Conservation (phyloP, 2,329 filamentous ascomycete species). For the Alternaria gaisen region DNA sequence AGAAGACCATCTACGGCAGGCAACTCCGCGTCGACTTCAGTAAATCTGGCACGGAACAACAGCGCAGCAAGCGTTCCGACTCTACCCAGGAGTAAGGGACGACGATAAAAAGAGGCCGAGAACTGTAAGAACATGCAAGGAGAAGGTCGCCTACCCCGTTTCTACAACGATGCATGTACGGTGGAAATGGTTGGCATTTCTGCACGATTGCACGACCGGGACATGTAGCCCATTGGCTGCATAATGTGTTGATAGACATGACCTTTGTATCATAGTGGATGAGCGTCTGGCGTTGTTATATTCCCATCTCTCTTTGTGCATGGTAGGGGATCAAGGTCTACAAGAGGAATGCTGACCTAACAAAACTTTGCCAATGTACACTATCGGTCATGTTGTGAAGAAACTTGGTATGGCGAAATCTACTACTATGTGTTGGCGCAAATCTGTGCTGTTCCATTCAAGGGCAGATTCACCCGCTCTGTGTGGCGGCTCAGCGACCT, state of each 20-base stretch:
- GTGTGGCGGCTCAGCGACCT: constrained; percentile 21
- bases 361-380: constrained; percentile 4
- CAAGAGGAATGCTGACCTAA: constrained; percentile 20
- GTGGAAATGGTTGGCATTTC: constrained; percentile 3
- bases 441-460: not conserved
- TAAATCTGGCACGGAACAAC: constrained; percentile 26
- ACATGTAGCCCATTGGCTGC: constrained; percentile 27
- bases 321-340: constrained; percentile 15
- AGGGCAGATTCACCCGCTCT: constrained; percentile 10
- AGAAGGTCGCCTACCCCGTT: not conserved
- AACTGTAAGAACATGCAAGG: not conserved
- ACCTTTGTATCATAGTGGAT: constrained; percentile 43
- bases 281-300: constrained; percentile 37
- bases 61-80: constrained; percentile 23
- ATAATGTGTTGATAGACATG: constrained; percentile 37
- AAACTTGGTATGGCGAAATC: not conserved
- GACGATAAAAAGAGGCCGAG: not conserved
- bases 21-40: constrained; percentile 72
- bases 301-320: constrained; percentile 35
- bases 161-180: not conserved
- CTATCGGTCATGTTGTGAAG: not conserved
- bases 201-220: constrained; percentile 19
- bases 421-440: not conserved
- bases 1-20: constrained; percentile 71
- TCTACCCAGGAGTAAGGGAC: constrained; percentile 23